Conservation (phyloP, 2,329 filamentous ascomycete genomes). For the Teratosphaeria destructans region DNA sequence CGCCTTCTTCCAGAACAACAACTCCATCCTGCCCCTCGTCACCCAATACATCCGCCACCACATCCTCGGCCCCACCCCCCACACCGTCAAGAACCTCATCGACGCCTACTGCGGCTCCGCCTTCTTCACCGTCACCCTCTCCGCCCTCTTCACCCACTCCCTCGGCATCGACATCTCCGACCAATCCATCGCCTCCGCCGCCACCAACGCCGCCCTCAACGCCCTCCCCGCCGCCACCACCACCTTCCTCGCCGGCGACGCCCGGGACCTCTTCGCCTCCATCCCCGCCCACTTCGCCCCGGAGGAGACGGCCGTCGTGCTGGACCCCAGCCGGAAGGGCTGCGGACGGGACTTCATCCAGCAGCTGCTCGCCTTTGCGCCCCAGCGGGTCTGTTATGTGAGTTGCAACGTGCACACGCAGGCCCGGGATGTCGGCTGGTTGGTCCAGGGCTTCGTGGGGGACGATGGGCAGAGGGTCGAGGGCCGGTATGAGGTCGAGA, state of each 20-base stretch:
- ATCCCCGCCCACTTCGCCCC: slow-evolving; percentile 55
- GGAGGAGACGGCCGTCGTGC: slow-evolving; percentile 80
- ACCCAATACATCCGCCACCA: slow-evolving; percentile 76
- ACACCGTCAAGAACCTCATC: slow-evolving; percentile 69
- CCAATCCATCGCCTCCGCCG: slow-evolving; percentile 67
- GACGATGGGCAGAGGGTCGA: slow-evolving; percentile 24
- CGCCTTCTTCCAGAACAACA: slow-evolving; percentile 99
- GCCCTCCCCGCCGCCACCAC: slow-evolving; percentile 54
- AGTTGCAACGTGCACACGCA: slow-evolving; percentile 98
- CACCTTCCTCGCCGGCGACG: slow-evolving; percentile 82
- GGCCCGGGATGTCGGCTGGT: slow-evolving; percentile 78
- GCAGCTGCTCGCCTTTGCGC: slow-evolving; percentile 70
- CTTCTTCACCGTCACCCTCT: slow-evolving; percentile 91
- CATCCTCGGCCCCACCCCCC: slow-evolving; percentile 47
- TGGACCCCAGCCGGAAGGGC: slow-evolving; percentile 93
- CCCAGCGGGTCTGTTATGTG: slow-evolving; percentile 78
- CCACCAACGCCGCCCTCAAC: slow-evolving; percentile 69
- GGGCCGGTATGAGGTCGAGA: slow-evolving; percentile 71
- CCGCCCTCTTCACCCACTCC: slow-evolving; percentile 65
- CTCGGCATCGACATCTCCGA: slow-evolving; percentile 84
- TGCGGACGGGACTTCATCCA: slow-evolving; percentile 76
- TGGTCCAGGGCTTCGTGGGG: slow-evolving; percentile 58
- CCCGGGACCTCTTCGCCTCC: slow-evolving; percentile 66
- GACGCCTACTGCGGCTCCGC: slow-evolving; percentile 97
- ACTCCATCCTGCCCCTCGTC: slow-evolving; percentile 83